Conservation (phyloP, 208 protist genomes). For the Acanthamoeba royreba region DNA sequence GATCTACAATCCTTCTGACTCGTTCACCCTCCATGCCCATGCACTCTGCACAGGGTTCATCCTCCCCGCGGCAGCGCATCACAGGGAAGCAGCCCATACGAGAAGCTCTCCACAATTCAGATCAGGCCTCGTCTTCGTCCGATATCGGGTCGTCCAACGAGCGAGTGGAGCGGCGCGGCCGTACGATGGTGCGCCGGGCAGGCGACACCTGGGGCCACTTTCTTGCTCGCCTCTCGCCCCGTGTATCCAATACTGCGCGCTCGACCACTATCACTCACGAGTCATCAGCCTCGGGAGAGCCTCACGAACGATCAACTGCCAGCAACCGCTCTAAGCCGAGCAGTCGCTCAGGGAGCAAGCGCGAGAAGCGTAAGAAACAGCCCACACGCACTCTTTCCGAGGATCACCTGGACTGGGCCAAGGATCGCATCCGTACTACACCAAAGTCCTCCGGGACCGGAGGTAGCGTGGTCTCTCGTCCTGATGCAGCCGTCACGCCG, state of each 20-base stretch:
- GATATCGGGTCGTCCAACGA: neutral
- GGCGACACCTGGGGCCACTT: neutral
- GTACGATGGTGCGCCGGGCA: neutral
- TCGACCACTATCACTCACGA: neutral
- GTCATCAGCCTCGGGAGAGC: neutral
- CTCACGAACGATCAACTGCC: neutral
- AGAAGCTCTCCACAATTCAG: no score
- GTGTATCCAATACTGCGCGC: neutral
- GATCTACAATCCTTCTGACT: no score
- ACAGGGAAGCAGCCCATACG: no score
- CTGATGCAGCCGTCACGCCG: neutral
- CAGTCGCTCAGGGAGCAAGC: no score
- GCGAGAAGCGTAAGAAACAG: neutral
- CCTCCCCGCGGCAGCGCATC: no score
- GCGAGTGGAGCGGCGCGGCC: neutral
- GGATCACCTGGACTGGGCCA: neutral
- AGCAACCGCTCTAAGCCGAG: neutral
- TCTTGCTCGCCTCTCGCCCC: neutral
- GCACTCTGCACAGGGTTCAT: no score
- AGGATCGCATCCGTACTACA: neutral
- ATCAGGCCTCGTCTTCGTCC: neutral
- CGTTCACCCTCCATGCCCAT: no score
- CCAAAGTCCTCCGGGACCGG: neutral
- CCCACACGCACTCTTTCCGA: neutral
- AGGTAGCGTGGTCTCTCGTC: neutral